Evolutionary conservation across 1,284 basidiomycete genomes (phyloP).

Genomic region (Mrakiaceae sp.): DNA sequence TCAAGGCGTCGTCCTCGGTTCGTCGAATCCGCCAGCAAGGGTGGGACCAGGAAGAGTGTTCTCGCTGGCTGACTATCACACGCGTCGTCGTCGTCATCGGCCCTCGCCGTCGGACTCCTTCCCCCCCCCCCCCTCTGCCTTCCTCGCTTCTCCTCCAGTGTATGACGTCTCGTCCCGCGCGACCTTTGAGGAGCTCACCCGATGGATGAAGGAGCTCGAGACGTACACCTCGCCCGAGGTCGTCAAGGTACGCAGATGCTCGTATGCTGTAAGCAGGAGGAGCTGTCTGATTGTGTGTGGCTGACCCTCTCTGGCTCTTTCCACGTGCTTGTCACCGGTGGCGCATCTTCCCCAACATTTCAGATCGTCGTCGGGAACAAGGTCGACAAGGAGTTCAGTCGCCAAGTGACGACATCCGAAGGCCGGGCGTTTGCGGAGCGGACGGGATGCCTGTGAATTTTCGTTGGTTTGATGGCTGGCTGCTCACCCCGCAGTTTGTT

Average conservation of each 20-base stretch:
- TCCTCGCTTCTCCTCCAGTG: constrained; percentile 41
- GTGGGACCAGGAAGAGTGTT: no score
- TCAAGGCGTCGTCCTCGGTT: constrained; percentile 84
- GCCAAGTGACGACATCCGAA: constrained; percentile 71
- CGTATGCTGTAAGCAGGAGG: no score
- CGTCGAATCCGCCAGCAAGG: constrained; percentile 13
- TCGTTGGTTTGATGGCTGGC: no score
- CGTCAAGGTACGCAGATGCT: constrained; percentile 55
- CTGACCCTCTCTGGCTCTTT: no score
- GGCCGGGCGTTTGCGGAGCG: constrained; percentile 68
- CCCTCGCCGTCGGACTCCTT: neutral
- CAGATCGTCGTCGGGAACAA: constrained; percentile 72
- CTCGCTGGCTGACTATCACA: no score
- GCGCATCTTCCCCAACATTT: no score
- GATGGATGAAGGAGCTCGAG: constrained; percentile 90
- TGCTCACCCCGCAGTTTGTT: constrained; percentile 44
- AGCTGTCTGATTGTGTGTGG: no score
- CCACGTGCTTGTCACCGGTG: no score
- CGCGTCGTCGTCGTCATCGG: neutral
- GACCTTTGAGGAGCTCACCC: constrained; percentile 81
- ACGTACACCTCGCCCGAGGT: constrained; percentile 79
- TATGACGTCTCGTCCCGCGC: constrained; percentile 88
- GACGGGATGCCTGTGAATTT: constrained; percentile 69
- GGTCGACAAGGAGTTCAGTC: constrained; percentile 68
- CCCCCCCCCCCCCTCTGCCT: neutral